Evolutionary conservation across 768 basidiomycete species (phyloP), one percentile per base, ranked within the genome.

Genomic region (Pleurotus tuber-regium): DNA sequence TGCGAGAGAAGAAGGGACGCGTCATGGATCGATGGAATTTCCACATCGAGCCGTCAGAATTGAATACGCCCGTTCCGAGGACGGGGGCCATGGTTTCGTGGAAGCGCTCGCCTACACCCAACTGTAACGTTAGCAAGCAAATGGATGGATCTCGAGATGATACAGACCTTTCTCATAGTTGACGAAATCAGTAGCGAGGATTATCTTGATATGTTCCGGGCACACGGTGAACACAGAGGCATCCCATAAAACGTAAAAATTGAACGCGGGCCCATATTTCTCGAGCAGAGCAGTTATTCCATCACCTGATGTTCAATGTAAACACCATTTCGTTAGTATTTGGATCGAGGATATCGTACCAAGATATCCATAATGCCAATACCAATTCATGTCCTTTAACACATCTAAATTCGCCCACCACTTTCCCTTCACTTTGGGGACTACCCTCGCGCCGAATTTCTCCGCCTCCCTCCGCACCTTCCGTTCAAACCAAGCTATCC

Each of bases 11-110:
- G 69, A 82, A 82, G 1, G 85, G 83, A 0, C 84, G 76, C 0
- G 81, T 79, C 63, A 83, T 83, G 4, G 75, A 75, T n/a, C 83
- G 77, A 57, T 84, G 82, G 57, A 84, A 84, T 59, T 76, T 79
- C 79, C 78, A 80, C 69, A 77, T 73, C 70, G 52, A 57, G 76
- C 84, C 84, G 49, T 86, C 83, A 11, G 82, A 79, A 56, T 87
- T 86, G 62, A 87, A 87, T 3, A 87, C 80, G 0, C 86, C 86
- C 9, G 74, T 73, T 0, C 86, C 86, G 12, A 86, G 64, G 9
- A 86, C 70, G 1, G 74, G 70, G 3, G 65, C 63, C 71, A 79
- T 72, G 12, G 67, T 67, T 18, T 65, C 54, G 40, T 67, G 72
- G 43, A 83, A 76, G 23, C 42, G 28, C 9, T 26, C n/a, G 3